phyloP scores from a whole-genome alignment of 2,329 filamentous ascomycete species.

The Neofusicoccum laricinum region DNA sequence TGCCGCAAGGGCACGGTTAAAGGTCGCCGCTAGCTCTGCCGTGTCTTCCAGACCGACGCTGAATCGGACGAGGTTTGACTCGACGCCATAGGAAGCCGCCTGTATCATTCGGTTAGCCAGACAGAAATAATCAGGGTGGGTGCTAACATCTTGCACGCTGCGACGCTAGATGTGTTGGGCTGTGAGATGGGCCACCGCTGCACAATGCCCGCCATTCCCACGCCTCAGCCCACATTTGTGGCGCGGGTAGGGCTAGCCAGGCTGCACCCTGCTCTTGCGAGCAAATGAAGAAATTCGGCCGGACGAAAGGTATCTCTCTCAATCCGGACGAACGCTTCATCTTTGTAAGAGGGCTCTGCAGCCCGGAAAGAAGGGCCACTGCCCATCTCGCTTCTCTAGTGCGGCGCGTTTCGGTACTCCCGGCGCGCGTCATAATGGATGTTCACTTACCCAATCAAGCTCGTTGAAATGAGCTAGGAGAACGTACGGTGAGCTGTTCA shows the following conservation, averaged over 20 bases:
- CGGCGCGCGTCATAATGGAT: background rate
- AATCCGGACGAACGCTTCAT: background rate
- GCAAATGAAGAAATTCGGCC: background rate
- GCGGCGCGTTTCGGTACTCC: background rate
- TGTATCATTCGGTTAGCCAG: slow-evolving; percentile 24
- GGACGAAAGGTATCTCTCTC: background rate
- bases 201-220: background rate
- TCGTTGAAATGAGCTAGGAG: slow-evolving; percentile 89
- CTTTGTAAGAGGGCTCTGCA: slow-evolving; percentile 11
- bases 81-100: slow-evolving; percentile 75
- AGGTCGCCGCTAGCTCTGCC: slow-evolving; percentile 59
- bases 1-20: slow-evolving; percentile 68
- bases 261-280: background rate
- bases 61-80: slow-evolving; percentile 75
- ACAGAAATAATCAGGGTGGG: background rate
- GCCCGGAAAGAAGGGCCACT: background rate
- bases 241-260: slow-evolving; percentile 4
- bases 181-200: background rate
- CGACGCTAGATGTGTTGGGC: background rate
- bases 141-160: background rate
- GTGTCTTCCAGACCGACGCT: slow-evolving; percentile 88
- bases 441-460: slow-evolving; percentile 72
- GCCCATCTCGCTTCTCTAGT: slow-evolving; percentile 3
- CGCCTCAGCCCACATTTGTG: background rate
- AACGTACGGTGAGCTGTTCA: slow-evolving; percentile 74